These are phyloP conservation scores for Akebia trifoliata DNA, from an alignment of 164 flowering plant species.

Conservation along the genomic window DNA sequence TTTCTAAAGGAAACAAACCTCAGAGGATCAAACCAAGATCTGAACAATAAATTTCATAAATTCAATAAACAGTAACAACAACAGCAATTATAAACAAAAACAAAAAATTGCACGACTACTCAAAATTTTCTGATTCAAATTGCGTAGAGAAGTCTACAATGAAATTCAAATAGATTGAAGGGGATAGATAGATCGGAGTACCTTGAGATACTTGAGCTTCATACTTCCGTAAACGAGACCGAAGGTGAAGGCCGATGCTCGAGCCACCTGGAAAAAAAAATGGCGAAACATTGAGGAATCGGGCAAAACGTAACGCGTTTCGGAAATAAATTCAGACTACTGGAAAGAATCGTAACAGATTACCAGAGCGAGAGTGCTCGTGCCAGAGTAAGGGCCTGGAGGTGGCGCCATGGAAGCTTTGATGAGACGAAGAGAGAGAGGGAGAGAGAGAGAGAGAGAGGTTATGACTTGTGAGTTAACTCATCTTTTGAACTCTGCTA, in stretches of 20 bases:
- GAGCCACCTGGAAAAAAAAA: slow-evolving; percentile 47
- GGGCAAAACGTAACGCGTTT: not conserved
- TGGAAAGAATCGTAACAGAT: not conserved
- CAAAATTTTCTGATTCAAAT: not conserved
- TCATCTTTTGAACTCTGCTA: too few relatives aligned
- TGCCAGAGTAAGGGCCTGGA: slow-evolving; percentile 70
- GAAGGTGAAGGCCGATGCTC: slow-evolving; percentile 60
- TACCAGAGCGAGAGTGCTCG: slow-evolving; percentile 74
- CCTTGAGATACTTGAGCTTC: slow-evolving; percentile 69
- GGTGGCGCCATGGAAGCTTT: slow-evolving; percentile 48
- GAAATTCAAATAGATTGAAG: not conserved
- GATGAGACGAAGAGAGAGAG: not conserved
- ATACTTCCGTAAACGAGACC: slow-evolving; percentile 64
- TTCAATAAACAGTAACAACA: not conserved
- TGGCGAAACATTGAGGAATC: not conserved
- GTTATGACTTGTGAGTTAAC: too few relatives aligned
- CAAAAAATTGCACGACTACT: not conserved
- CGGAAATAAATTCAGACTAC: not conserved
- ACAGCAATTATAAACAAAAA: not conserved
- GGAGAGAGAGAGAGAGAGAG: too few relatives aligned
- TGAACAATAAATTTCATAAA: not conserved
- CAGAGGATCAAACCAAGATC: not conserved
- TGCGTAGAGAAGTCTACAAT: not conserved
- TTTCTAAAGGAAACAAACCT: not conserved
- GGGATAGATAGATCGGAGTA: slow-evolving; percentile 11